Base-by-base conservation (phyloP, 2,329 filamentous ascomycete genomes). In the Lithohypha guttulata region DNA sequence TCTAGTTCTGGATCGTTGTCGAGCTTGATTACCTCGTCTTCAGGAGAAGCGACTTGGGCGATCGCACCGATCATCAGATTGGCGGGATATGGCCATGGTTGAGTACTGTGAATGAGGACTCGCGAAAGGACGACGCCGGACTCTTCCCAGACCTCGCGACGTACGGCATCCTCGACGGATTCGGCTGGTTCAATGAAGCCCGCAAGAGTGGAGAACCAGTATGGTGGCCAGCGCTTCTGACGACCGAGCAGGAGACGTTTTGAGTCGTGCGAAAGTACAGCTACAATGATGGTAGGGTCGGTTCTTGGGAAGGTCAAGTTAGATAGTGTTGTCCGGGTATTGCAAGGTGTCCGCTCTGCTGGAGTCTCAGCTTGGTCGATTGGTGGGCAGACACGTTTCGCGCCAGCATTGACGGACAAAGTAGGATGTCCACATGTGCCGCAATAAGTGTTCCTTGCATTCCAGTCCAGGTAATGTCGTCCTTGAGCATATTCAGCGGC, bases 231-330 rank as follows among this genome's bases (percentile, higher is more conserved):
- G 38, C 84, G 74, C 61, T 82, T 83, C 55, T 84, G 77, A 10
- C 91, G 79, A 25, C 91, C 91, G 1, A 98, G 79, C 6, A 98
- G 74, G 26, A 94, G 64, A 45, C 77, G 75, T 49, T 79, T 73
- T 34, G 81, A 81, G 51, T 93, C 84, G 35, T 79, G 70, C 38
- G 82, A 93, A 21, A 96, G 75, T 8, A 95, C 80, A 1, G 87
- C 89, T 64, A 93, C 87, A 62, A 98, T 98, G 58, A 96, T 86
- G 19, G 85, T 93, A 1, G 87, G 86, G 53, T 95, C 87, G 2
- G 89, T 95, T 35, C 87, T 77, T 2, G 89, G 89, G 68, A 95
- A 96, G 55, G 73, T 81, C 38, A 95, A 70, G 62, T 98, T 98
- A 21, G 86, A 93, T 31, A 98, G 66, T 18, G 84, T 86, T 26